A percentile compares a stretch with the other conserved stretches of the same genome.
These are phyloP conservation scores for Heterobasidion occidentale DNA, from an alignment of 1,284 basidiomycete species.

Conservation along the genomic window DNA sequence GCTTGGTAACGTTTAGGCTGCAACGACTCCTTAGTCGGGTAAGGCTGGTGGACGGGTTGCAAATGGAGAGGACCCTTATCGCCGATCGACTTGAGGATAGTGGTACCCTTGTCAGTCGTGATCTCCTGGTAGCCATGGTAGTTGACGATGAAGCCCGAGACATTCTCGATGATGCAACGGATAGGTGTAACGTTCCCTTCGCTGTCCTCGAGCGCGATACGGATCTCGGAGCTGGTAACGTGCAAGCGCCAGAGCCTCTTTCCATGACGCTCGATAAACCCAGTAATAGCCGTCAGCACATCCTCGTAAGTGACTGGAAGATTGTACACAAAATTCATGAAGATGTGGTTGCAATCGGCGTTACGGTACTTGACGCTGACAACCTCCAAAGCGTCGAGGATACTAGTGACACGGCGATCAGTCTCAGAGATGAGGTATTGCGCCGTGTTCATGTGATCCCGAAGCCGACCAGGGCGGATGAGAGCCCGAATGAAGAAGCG, in stretches of 20 bases:
- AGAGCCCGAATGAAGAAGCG: slow-evolving; percentile 98
- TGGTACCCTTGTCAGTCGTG: slow-evolving; percentile 88
- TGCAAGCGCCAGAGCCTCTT: slow-evolving; percentile 97
- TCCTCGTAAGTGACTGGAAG: slow-evolving; percentile 94
- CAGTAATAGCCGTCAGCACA: slow-evolving; percentile 90
- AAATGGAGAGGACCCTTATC: slow-evolving; percentile 91
- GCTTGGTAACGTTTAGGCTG: slow-evolving; percentile 99
- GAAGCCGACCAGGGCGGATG: slow-evolving; percentile 90
- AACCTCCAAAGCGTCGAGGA: slow-evolving; percentile 93
- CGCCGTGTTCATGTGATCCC: slow-evolving; percentile 86
- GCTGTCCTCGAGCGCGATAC: slow-evolving; percentile 88
- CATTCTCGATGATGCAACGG: slow-evolving; percentile 97
- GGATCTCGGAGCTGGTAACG: slow-evolving; percentile 96
- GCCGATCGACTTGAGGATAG: slow-evolving; percentile 93
- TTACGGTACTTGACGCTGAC: slow-evolving; percentile 82
- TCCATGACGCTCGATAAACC: slow-evolving; percentile 97
- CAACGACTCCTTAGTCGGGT: slow-evolving; percentile 97
- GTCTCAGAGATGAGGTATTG: slow-evolving; percentile 98
- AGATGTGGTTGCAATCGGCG: slow-evolving; percentile 94
- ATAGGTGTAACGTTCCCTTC: slow-evolving; percentile 93
- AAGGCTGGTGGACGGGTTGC: slow-evolving; percentile 86
- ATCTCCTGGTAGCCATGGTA: slow-evolving; percentile 99
- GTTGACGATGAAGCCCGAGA: slow-evolving; percentile 98
- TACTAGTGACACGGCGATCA: slow-evolving; percentile 90
- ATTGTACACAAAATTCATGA: slow-evolving; percentile 98